Base-by-base conservation (phyloP, 2,329 filamentous ascomycete genomes). In the Diaporthe ilicicola region DNA sequence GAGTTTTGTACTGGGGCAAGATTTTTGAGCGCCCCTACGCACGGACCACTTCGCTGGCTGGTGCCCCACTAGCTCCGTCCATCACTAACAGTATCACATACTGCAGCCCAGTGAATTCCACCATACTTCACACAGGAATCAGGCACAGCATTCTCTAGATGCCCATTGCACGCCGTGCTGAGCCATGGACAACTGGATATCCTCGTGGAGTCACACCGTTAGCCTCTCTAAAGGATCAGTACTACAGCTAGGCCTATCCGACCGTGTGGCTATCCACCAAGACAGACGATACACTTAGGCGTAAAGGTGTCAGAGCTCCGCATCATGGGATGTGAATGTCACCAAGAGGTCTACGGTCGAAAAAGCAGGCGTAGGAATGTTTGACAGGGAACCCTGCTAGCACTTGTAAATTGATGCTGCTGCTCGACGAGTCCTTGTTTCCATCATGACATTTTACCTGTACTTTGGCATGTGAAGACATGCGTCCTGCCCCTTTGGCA, bases 1-100 rank as follows among this genome's bases (percentile, higher is more conserved):
- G 66, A 54, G 50, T 68, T 70, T 72, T 72, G 56, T 70, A 70
- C 54, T 55, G 61, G 67, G 24, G 62, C 55, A 62, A 59, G 55
- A 51, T 62, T 72, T 72, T 72, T 59, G 69, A 51, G 53, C 46
- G 68, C 53, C 44, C 22, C 19, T 9, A 19, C 61, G 70, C 70
- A 70, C 67, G 55, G 68, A 59, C 71, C 71, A 72, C 4, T 10
- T 2, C 7, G 22, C 59, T 24, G 9, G 37, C 44, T 37, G 29
- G n/a, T 50, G 53, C 44, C 42, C 66, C 66, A 59, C 54, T 34
- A 50, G 55, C 46, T 54, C 53, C 32, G 39, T 55, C n/a, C 39
- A 34, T 54, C 64, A 61, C 70, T 68, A 70, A 66, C 59, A 66
- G 42, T 3, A 5, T 9, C 10, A 7, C 17, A 29, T 53, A 19